These are phyloP conservation scores for Ophiobolus disseminans DNA, from an alignment of 2,329 filamentous ascomycete genomes.

Conservation along the genomic window DNA sequence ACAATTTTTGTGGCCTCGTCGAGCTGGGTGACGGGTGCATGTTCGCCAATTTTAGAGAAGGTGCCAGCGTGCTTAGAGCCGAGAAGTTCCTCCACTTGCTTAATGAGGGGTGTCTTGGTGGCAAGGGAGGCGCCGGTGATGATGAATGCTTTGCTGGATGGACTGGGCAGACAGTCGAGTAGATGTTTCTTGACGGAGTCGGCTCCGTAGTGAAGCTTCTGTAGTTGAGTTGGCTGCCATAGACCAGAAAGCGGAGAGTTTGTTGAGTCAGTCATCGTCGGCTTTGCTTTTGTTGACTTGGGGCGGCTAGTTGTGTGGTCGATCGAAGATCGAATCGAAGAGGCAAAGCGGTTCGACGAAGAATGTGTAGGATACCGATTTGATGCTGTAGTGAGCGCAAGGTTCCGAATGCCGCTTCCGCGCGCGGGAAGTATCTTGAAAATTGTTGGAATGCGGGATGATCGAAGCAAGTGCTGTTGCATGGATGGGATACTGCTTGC, in stretches of 20 bases:
- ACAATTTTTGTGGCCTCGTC: slow-evolving; percentile 60
- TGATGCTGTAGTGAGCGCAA: neutral
- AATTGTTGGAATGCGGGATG: neutral
- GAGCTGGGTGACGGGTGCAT: slow-evolving; percentile 62
- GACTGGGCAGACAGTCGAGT: slow-evolving; percentile 52
- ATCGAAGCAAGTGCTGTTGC: slow-evolving; percentile 1
- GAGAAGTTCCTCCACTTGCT: slow-evolving; percentile 58
- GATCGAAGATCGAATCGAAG: neutral
- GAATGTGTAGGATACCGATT: too few relatives aligned
- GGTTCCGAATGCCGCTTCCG: slow-evolving; percentile 9
- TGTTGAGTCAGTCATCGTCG: slow-evolving; percentile 52
- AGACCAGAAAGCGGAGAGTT: slow-evolving; percentile 56
- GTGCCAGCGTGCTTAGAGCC: slow-evolving; percentile 60
- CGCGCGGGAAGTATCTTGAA: slow-evolving; percentile 7
- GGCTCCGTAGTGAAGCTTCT: slow-evolving; percentile 59
- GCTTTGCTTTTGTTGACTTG: slow-evolving; percentile 18
- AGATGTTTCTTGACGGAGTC: slow-evolving; percentile 57
- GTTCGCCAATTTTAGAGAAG: slow-evolving; percentile 62
- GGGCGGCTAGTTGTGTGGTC: neutral
- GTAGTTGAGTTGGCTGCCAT: slow-evolving; percentile 59
- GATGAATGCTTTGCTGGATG: slow-evolving; percentile 63
- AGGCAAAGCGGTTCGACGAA: too few relatives aligned
- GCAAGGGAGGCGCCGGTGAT: slow-evolving; percentile 63
- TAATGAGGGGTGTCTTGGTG: slow-evolving; percentile 61
- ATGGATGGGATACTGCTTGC: too few relatives aligned